Evolutionary conservation across 2,329 filamentous ascomycete genomes (phyloP).

Genomic region (Beauveria scarabaeidicola): DNA sequence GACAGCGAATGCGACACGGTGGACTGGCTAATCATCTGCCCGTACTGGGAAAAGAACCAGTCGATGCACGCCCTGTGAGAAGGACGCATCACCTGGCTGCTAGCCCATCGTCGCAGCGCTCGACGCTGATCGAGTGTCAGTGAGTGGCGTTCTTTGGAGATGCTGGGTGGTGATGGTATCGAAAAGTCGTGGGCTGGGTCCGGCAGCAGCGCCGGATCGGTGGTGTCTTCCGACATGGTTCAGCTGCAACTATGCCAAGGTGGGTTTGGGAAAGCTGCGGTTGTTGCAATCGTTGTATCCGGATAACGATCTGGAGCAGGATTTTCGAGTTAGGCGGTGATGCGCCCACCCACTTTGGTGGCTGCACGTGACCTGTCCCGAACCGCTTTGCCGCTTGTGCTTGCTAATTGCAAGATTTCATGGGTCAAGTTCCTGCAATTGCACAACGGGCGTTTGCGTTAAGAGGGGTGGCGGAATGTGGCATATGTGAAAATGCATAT

Average conservation of each 20-base stretch:
- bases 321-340: conserved; percentile 27
- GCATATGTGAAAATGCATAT: background rate
- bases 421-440: background rate
- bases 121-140: conserved; percentile 55
- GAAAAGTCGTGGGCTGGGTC: conserved; percentile 23
- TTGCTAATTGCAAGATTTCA: conserved; percentile 10
- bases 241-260: conserved; percentile 16
- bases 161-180: conserved; percentile 4
- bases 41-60: conserved; percentile 51
- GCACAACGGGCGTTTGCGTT: conserved; percentile 10
- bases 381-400: conserved; percentile 8
- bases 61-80: conserved; percentile 56
- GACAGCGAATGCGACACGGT: conserved; percentile 55
- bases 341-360: conserved; percentile 15
- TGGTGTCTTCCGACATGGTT: conserved; percentile 29
- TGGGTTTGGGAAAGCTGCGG: conserved; percentile 13
- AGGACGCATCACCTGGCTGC: conserved; percentile 45
- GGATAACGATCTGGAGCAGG: background rate
- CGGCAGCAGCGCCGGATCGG: conserved; percentile 30
- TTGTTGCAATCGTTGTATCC: conserved; percentile 22
- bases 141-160: conserved; percentile 46
- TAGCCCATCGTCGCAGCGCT: conserved; percentile 51
- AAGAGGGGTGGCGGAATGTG: background rate
- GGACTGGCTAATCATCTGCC: conserved; percentile 53
- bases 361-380: conserved; percentile 6